Base-by-base conservation (phyloP, 1,139 yeast genomes). In the Taphrina communis region DNA sequence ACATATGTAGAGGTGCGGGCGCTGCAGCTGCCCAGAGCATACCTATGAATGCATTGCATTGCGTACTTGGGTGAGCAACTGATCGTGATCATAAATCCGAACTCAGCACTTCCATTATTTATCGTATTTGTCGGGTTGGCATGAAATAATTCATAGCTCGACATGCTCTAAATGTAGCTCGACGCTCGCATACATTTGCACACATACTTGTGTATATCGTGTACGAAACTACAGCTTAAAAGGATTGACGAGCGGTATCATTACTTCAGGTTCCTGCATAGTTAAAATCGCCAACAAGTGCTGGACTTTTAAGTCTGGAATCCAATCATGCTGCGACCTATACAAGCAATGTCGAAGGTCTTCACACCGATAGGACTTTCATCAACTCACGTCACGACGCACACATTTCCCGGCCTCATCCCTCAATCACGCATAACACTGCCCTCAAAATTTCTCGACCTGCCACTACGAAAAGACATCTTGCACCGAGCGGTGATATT, bases 401-500 rank as follows among this genome's bases (percentile, higher is more conserved):
- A 63, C 31, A 36, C 53, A 17, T 63, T 63, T 48, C 67, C 67
- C 21, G 19, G 61, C 21, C 61, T 63, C 19, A 41, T 36, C 1
- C 67, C 67, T 2, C 42, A 46, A 36, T 38, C 42, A 21, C 67
- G 67, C 14, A 38, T 63, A 48, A 36, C 59, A 14, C 56, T 63
- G 9, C 51, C 59, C 17, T 19, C 67, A 14, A 38, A 21, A 19
- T 83, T 92, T 63, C 81, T 94, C 68, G 88, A 88, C 70, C 82
- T 84, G 46, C 96, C 97, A 52, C 78, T 90, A 70, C 87, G 99
- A 80, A 87, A 97, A 79, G 99, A 94, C 79, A 79, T 93, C 46
- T 83, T 94, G 72, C 94, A 98, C 97, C 86, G 88, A 76, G 97
- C 98, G 0, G 97, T 90, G 21, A 90, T 90, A 1, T 91, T 83